These are phyloP conservation scores for Stephanodiscus triporus DNA, from an alignment of 108 stramenopile genomes.

Conservation along the genomic window DNA sequence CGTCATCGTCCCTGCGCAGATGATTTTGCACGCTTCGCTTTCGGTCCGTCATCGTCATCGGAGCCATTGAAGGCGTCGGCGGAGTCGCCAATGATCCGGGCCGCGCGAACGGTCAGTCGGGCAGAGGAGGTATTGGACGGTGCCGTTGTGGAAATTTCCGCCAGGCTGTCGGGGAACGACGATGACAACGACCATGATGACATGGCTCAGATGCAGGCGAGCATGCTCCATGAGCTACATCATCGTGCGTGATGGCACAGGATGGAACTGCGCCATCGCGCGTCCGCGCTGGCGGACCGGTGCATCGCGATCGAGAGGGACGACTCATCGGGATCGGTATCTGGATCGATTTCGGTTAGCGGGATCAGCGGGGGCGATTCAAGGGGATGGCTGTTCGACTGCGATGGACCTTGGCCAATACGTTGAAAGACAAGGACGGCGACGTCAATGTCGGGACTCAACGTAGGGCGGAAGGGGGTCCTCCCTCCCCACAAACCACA, in stretches of 20 bases:
- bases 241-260: slow-evolving; percentile 19
- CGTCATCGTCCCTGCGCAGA: slow-evolving; percentile 3
- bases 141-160: too few relatives aligned
- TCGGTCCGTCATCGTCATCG: slow-evolving; percentile 9
- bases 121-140: slow-evolving; percentile 12
- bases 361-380: background rate
- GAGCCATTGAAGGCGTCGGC: slow-evolving; percentile 13
- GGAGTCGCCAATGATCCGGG: slow-evolving; percentile 30
- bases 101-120: slow-evolving; percentile 15
- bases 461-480: too few relatives aligned
- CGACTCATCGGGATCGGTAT: slow-evolving; percentile 1
- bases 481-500: too few relatives aligned
- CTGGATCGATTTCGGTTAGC: too few relatives aligned
- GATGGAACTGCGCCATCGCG: slow-evolving; percentile 42
- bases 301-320: slow-evolving; percentile 18
- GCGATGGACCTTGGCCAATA: slow-evolving; percentile 23
- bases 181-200: too few relatives aligned
- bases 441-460: slow-evolving; percentile 1
- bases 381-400: slow-evolving; percentile 32
- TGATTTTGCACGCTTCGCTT: slow-evolving; percentile 5
- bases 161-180: too few relatives aligned
- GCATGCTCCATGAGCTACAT: slow-evolving; percentile 32
- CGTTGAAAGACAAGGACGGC: background rate
- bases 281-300: slow-evolving; percentile 19
- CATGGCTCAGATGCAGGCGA: slow-evolving; percentile 9